These are phyloP conservation scores for Kalanchoe fedtschenkoi DNA, from an alignment of 164 flowering plant species.

Conservation along the genomic window DNA sequence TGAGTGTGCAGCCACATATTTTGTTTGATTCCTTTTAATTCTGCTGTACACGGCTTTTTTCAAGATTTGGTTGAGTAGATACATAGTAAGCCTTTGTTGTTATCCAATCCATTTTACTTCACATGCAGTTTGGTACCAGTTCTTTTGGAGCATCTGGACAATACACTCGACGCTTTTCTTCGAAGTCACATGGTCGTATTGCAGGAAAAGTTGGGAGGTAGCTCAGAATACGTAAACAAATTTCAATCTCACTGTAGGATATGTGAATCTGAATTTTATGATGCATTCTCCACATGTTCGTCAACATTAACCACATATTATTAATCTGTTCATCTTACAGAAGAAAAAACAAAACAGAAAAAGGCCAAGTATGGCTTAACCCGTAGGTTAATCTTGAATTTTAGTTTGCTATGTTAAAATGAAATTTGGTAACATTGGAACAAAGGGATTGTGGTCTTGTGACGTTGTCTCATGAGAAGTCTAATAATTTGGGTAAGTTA, in stretches of 20 bases:
- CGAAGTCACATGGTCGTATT: slow-evolving; percentile 86
- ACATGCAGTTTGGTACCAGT: slow-evolving; percentile 64
- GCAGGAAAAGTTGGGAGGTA: slow-evolving; percentile 87
- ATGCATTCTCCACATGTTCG: not conserved
- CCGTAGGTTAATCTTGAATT: not conserved
- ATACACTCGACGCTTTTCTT: slow-evolving; percentile 65
- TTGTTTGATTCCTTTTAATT: not conserved
- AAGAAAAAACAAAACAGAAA: not conserved
- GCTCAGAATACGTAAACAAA: not conserved
- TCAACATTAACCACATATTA: too few relatives aligned
- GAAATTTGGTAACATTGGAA: not conserved
- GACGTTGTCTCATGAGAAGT: not conserved
- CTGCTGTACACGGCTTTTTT: not conserved
- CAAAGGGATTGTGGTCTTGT: not conserved
- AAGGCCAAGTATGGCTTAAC: not conserved
- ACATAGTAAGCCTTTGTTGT: not conserved
- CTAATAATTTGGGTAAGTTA: not conserved
- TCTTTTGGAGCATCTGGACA: slow-evolving; percentile 75
- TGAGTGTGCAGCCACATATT: too few relatives aligned
- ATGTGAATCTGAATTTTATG: not conserved
- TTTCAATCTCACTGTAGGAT: not conserved
- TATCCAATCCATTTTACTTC: not conserved
- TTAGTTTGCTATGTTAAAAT: not conserved
- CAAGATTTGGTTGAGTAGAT: not conserved
- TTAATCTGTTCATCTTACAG: not conserved